Base-by-base conservation (phyloP, 768 basidiomycete species). In the Amanita fuliginea region DNA sequence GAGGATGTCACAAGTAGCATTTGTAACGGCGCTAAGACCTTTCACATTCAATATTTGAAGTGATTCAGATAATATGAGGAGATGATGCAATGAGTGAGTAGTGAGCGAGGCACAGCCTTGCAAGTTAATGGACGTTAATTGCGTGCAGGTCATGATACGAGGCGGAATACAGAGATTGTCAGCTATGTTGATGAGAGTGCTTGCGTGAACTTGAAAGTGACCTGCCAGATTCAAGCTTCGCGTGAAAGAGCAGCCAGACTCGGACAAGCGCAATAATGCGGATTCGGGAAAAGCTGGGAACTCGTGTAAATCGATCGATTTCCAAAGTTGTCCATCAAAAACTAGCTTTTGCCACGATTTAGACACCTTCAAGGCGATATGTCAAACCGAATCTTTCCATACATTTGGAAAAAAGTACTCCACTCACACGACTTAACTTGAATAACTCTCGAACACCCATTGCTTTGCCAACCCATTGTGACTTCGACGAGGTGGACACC, bases 261-360 rank as follows among this genome's bases (percentile, higher is more conserved):
- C 57, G 34, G 77, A 66, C 24, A 94, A 64, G 33, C 73, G 74
- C 32, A 71, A 54, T 34, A 91, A 59, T 44, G 81, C 64, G 19
- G 65, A 60, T 41, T 69, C 57, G 10, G 82, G 72, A 6, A 83
- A 60, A 33, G 70, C 67, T 11, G 85, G 78, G 60, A 87, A 85
- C 1, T 79, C 64, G 16, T 62, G 72, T 30, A 91, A 68, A 59
- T 86, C 74, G 30, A 88, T 68, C 49, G 74, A 60, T 39, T 65
- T 58, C 92, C 92, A 94, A n/a, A 94, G 72, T 58, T 91, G 86
- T 11, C 91, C 91, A 61, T 95, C 92, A 56, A 83, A 80, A 21
- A 82, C 79, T 34, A 93, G 75, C 2, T 67, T 61, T 46, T 76
- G 80, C 90, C 91, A 95, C 8, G 70, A 58, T 60, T 77, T 84